A percentile compares a stretch with the other conserved stretches of the same genome.
Conservation (phyloP, 202 grass and related monocot genomes). For the Cymbopogon flexuosus region DNA sequence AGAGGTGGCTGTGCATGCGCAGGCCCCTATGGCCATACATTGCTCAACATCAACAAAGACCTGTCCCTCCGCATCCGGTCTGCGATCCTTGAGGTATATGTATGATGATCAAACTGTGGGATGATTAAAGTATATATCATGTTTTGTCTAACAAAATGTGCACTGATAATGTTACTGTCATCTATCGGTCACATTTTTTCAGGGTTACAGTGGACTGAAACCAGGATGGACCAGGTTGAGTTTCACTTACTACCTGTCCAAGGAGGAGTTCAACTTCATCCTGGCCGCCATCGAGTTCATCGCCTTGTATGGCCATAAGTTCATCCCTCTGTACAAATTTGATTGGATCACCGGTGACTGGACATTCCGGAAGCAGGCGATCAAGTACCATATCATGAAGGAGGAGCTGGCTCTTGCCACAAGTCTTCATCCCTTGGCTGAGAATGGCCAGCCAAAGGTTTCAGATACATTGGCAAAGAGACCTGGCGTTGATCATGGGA, state of each 20-base stretch:
- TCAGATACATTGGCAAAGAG: conserved; percentile 4
- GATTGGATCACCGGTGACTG: conserved; percentile 64
- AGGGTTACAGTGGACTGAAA: conserved; percentile 75
- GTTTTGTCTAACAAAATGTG: neutral
- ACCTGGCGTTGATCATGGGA: neutral
- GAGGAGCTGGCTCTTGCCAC: conserved; percentile 19
- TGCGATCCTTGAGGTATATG: conserved; percentile 51
- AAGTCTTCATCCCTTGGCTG: neutral
- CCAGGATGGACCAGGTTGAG: conserved; percentile 85
- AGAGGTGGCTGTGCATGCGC: conserved; percentile 79
- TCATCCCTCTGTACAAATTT: conserved; percentile 58
- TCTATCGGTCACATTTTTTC: neutral
- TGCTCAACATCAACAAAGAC: conserved; percentile 40
- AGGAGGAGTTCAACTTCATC: conserved; percentile 63
- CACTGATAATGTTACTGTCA: neutral
- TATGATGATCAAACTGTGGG: neutral
- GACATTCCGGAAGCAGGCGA: conserved; percentile 40
- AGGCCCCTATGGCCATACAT: conserved; percentile 60
- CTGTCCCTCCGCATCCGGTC: conserved; percentile 62
- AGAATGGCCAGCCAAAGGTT: neutral
- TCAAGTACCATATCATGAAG: conserved; percentile 48
- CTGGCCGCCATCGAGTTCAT: conserved; percentile 57
- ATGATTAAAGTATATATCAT: neutral
- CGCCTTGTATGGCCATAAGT: conserved; percentile 51
- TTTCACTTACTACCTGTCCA: conserved; percentile 63